These are phyloP conservation scores for Colletotrichum ledebouriae DNA, from an alignment of 2,329 filamentous ascomycete species.

Conservation along the genomic window DNA sequence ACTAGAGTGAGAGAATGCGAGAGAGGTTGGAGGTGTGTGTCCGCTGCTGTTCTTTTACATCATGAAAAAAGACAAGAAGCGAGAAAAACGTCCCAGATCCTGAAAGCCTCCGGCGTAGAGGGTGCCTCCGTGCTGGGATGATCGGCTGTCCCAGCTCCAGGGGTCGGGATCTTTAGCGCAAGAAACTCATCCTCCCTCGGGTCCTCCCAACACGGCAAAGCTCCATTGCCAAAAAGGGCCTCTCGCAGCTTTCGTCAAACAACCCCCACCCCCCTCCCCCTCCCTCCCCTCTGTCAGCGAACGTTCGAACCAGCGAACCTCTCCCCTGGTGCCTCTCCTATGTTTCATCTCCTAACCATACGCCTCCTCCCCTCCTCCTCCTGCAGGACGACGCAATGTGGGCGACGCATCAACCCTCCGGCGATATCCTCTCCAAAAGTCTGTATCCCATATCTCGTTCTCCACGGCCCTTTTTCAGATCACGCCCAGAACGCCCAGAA, in stretches of 20 bases:
- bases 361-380: conserved; percentile 2
- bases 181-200: no score
- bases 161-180: conserved; percentile 1
- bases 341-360: conserved; percentile 12
- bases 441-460: background rate
- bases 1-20: background rate
- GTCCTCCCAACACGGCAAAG: background rate
- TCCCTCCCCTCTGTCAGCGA: background rate
- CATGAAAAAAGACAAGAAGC: background rate
- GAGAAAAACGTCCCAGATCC: conserved; percentile 19
- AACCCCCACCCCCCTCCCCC: no score
- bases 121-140: background rate
- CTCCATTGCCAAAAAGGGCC: conserved; percentile 4
- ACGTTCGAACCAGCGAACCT: conserved; percentile 17
- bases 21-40: background rate
- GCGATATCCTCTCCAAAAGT: conserved; percentile 31
- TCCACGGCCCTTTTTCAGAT: background rate
- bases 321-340: conserved; percentile 18
- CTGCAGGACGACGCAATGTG: conserved; percentile 26
- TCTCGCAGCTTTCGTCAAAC: background rate
- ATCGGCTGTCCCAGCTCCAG: conserved; percentile 7
- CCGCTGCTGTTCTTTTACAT: conserved; percentile 26
- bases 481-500: background rate
- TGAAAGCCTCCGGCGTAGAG: conserved; percentile 26
- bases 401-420: conserved; percentile 38